A percentile compares a stretch with the other conserved stretches of the same genome.
Evolutionary conservation across 106 monocot species (phyloP).

Genomic region (Chionographis japonica): DNA sequence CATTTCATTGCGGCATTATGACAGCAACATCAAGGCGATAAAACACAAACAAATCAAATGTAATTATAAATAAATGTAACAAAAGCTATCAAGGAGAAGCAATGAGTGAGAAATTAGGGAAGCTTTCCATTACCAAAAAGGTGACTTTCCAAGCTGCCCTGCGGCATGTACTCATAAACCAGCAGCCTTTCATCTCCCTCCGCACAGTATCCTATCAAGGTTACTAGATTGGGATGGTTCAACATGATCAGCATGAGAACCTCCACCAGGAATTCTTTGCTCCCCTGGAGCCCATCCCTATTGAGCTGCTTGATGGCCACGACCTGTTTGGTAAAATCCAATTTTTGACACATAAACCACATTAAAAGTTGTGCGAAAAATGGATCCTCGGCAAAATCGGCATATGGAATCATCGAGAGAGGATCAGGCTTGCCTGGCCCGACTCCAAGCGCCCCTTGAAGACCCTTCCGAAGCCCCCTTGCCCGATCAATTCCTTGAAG

Average conservation of each 20-base stretch:
- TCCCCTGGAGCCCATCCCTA: constrained; percentile 68
- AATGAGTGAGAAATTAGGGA: background rate
- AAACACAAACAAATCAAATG: background rate
- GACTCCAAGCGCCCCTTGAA: no score
- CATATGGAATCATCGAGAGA: no score
- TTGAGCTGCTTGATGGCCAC: constrained; percentile 83
- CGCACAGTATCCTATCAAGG: constrained; percentile 67
- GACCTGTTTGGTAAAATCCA: constrained; percentile 26
- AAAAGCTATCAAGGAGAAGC: background rate
- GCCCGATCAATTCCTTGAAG: no score
- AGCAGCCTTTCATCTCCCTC: constrained; percentile 78
- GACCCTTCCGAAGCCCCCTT: no score
- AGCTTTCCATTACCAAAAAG: constrained; percentile 45
- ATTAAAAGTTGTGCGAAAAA: no score
- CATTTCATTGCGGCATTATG: no score
- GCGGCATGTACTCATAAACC: constrained; percentile 84
- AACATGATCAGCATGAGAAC: constrained; percentile 71
- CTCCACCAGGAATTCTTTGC: constrained; percentile 76
- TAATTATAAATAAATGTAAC: background rate
- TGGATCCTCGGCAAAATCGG: no score
- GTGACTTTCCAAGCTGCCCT: constrained; percentile 84
- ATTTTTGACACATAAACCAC: background rate
- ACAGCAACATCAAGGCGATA: no score
- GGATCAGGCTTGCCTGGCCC: no score
- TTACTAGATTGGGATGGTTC: constrained; percentile 61